phyloP scores from a whole-genome alignment of 768 basidiomycete species.

The Russula sp. region DNA sequence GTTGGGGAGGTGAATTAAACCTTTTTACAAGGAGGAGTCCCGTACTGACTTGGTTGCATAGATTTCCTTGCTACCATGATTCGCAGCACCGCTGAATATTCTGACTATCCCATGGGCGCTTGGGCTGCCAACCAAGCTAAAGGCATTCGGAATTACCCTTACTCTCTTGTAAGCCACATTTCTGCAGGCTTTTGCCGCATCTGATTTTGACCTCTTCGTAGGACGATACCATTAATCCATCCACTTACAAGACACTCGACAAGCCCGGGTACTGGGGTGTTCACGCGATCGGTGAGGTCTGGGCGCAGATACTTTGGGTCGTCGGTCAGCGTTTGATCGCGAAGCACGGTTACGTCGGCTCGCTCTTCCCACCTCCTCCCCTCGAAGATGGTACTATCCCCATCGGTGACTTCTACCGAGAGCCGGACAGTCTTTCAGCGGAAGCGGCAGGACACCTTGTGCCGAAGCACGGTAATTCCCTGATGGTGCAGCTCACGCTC shows the following conservation, averaged over 20 bases:
- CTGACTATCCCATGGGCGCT: conserved; percentile 86
- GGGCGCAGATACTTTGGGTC: conserved; percentile 90
- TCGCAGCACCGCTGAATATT: conserved; percentile 68
- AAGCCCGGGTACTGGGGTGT: conserved; percentile 93
- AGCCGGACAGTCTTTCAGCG: conserved; percentile 37
- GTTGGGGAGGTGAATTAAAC: conserved; percentile 70
- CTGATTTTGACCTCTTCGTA: conserved; percentile 30
- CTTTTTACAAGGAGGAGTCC: not conserved
- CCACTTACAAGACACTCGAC: conserved; percentile 92
- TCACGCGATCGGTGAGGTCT: conserved; percentile 90
- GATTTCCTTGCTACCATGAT: conserved; percentile 88
- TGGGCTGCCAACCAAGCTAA: conserved; percentile 81
- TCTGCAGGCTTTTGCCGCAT: not conserved
- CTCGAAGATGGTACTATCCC: conserved; percentile 61
- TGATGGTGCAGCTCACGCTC: conserved; percentile 77
- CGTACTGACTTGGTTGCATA: conserved; percentile 25
- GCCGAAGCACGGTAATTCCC: conserved; percentile 90
- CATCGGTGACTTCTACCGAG: conserved; percentile 71
- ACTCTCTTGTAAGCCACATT: conserved; percentile 53
- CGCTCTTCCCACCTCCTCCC: conserved; percentile 77
- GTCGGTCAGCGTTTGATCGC: conserved; percentile 68
- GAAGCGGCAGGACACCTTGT: conserved; percentile 58
- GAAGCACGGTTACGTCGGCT: conserved; percentile 77
- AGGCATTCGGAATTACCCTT: conserved; percentile 87
- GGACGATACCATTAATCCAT: conserved; percentile 76